Base-by-base conservation (phyloP, 169 alveolate species). In the Babesia ovata region DNA sequence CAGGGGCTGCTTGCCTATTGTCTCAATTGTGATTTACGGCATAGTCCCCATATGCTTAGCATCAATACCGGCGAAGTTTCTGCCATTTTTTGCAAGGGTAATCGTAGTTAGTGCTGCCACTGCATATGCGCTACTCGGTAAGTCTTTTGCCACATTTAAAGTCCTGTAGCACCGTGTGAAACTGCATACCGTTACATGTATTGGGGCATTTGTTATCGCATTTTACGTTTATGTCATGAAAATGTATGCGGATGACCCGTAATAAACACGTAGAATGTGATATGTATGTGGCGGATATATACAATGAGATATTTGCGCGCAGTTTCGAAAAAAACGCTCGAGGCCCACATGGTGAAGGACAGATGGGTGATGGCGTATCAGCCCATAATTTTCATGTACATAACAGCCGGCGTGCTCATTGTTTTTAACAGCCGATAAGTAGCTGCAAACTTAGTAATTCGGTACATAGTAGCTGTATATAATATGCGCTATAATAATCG, bases 41-140 rank as follows among this genome's bases (percentile, higher is more conserved):
- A n/a, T 81, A 3, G 33, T 81, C n/a, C 88, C 88, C 0, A 53
- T 74, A 8, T 81, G 88, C 50, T 33, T 81, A 10, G 16, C 78
- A 24, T 39, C 79, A 4, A 10, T 81, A 4, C 14, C 66, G 13
- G 19, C 66, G 0, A 52, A 45, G 33, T 26, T 63, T 49, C 9
- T 81, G 33, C 63, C 88, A 6, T 39, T 73, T 39, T 21, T 63
- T 21, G 46, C 45, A 9, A 71, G 60, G 72, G 54, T 42, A 33
- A 13, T 81, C n/a, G 9, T 81, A 19, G 69, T 81, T 0, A 28
- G 28, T 13, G 73, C 77, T 24, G 63, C 85, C 22, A 60, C 49
- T 12, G 24, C 17, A 16, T 81, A 81, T 60, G 22, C 76, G 7
- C 60, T 49, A 16, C 4, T 70, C 36, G 24, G 87, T 78, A 60